Evolutionary conservation across 768 basidiomycete genomes (phyloP).

Genomic region (Coprinopsis cinerea): DNA sequence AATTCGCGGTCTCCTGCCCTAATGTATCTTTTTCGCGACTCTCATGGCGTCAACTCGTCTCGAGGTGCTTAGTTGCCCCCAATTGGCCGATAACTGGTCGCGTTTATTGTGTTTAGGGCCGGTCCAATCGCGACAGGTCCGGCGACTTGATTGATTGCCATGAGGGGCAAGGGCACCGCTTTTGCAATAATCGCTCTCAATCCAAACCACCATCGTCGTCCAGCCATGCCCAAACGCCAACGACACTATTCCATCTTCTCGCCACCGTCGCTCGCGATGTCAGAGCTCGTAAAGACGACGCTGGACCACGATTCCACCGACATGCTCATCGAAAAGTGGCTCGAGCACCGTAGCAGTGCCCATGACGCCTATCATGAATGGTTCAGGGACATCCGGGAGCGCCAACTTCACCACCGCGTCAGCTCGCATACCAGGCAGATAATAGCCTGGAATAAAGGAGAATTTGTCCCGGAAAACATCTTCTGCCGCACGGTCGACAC

Average conservation of each 20-base stretch:
- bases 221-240: slow-evolving; percentile 36
- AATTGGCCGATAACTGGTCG: too few relatives aligned
- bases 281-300: slow-evolving; percentile 74
- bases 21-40: too few relatives aligned
- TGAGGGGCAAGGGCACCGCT: neutral
- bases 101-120: slow-evolving; percentile 12
- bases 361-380: slow-evolving; percentile 74
- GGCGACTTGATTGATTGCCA: slow-evolving; percentile 12
- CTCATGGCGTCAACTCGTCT: too few relatives aligned
- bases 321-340: slow-evolving; percentile 80
- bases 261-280: slow-evolving; percentile 65
- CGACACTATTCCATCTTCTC: slow-evolving; percentile 57
- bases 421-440: slow-evolving; percentile 42
- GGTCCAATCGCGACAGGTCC: slow-evolving; percentile 8
- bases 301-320: slow-evolving; percentile 73
- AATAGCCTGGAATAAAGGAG: slow-evolving; percentile 62
- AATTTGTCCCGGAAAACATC: slow-evolving; percentile 73
- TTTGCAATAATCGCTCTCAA: slow-evolving; percentile 7
- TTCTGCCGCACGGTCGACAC: slow-evolving; percentile 79
- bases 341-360: slow-evolving; percentile 55
- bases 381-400: slow-evolving; percentile 66
- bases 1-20: too few relatives aligned
- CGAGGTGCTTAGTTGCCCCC: too few relatives aligned
- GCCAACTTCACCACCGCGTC: slow-evolving; percentile 43
- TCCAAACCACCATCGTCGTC: slow-evolving; percentile 1